Percentiles rank a stretch among this genome's conserved stretches.
These are phyloP conservation scores for Tetrahymena malaccensis DNA, from an alignment of 73 alveolate genomes.

Conservation along the genomic window DNA sequence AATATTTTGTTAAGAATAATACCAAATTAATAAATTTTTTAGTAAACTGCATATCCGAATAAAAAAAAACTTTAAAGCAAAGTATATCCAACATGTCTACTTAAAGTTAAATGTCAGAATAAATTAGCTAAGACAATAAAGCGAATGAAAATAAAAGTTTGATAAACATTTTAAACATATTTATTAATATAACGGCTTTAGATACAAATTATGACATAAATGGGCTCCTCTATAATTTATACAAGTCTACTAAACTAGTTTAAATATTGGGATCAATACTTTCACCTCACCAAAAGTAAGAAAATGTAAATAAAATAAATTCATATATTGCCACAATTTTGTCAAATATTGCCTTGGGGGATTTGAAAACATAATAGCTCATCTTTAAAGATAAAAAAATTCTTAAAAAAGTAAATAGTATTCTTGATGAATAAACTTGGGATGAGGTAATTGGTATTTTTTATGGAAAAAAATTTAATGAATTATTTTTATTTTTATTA, in stretches of 20 bases:
- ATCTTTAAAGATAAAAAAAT: not conserved
- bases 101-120: not conserved
- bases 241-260: not conserved
- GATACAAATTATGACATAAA: not conserved
- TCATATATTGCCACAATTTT: not conserved
- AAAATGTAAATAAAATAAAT: not conserved
- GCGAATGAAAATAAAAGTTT: not conserved
- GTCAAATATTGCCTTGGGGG: not conserved
- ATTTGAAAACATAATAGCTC: not conserved
- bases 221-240: not conserved
- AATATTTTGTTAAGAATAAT: not conserved
- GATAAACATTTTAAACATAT: not conserved
- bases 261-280: not conserved
- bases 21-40: not conserved
- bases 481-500: not conserved
- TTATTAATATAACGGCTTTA: not conserved
- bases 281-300: not conserved
- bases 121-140: not conserved
- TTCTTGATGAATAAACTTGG: not conserved
- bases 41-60: not conserved
- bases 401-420: not conserved
- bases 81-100: not conserved
- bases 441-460: not conserved
- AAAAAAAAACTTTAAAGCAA: not conserved
- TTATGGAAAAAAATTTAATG: not conserved